These are phyloP conservation scores for Apiospora koreana DNA, from an alignment of 2,329 filamentous ascomycete species.

Conservation along the genomic window DNA sequence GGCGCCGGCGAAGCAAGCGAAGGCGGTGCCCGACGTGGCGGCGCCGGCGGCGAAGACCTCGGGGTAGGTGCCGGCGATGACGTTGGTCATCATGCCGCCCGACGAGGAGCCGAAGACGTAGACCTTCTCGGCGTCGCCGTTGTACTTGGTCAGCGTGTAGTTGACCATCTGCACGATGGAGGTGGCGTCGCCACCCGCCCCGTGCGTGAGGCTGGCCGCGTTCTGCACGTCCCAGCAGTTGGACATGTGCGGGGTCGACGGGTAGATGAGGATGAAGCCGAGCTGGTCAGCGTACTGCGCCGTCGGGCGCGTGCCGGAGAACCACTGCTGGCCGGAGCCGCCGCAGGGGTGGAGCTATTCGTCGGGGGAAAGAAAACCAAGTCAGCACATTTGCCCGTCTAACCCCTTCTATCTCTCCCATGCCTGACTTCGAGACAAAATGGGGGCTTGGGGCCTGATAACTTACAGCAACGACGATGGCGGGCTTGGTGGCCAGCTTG, in stretches of 20 bases:
- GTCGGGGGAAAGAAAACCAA: background rate
- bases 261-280: conserved; percentile 20
- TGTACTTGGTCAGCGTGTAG: conserved; percentile 19
- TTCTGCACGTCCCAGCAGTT: conserved; percentile 27
- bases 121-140: conserved; percentile 12
- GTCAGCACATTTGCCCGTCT: background rate
- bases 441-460: background rate
- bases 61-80: conserved; percentile 22
- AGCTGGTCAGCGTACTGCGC: conserved; percentile 17
- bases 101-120: conserved; percentile 20
- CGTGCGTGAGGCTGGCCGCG: conserved; percentile 20
- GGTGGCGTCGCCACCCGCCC: conserved; percentile 20
- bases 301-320: conserved; percentile 18
- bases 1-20: conserved; percentile 21
- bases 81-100: conserved; percentile 25
- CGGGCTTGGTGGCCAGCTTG: conserved; percentile 31
- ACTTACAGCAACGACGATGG: conserved; percentile 25
- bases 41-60: conserved; percentile 23
- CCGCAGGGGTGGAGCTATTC: conserved; percentile 19
- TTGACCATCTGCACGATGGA: conserved; percentile 23
- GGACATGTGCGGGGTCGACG: conserved; percentile 15
- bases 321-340: conserved; percentile 19
- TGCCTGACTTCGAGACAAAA: no score
- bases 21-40: conserved; percentile 18
- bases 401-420: no score